Conservation (phyloP, 2,329 filamentous ascomycete species). For the Aspergillus sp. region DNA sequence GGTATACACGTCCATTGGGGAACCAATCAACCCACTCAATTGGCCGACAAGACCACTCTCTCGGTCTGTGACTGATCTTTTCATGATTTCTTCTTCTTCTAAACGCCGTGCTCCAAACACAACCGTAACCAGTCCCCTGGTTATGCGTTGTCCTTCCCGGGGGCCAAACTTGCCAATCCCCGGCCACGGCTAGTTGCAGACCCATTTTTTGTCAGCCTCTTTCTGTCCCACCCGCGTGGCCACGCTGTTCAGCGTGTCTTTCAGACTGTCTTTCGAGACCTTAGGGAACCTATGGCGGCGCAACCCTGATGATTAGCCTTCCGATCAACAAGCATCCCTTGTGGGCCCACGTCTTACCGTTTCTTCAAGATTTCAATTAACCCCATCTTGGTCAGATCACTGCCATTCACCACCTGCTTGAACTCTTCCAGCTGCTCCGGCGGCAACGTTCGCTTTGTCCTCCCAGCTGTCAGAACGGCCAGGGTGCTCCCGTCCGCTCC, state of each 20-base stretch:
- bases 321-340: slow-evolving; percentile 2
- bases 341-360: slow-evolving; percentile 46
- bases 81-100: neutral
- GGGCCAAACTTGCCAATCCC: neutral
- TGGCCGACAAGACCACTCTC: neutral
- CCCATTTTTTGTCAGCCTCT: slow-evolving; percentile 67
- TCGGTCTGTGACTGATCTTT: neutral
- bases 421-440: slow-evolving; percentile 66
- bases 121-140: neutral
- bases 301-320: slow-evolving; percentile 6
- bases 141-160: slow-evolving; percentile 6
- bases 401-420: slow-evolving; percentile 68
- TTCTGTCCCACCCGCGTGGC: slow-evolving; percentile 65
- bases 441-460: slow-evolving; percentile 52
- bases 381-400: slow-evolving; percentile 71
- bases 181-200: slow-evolving; percentile 41
- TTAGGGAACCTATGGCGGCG: slow-evolving; percentile 61
- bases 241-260: slow-evolving; percentile 66
- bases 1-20: neutral
- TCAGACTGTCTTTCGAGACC: slow-evolving; percentile 69
- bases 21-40: slow-evolving; percentile 8
- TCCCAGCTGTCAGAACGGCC: slow-evolving; percentile 21
- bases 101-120: neutral
- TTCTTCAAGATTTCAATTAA: slow-evolving; percentile 75
- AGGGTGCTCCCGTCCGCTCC: slow-evolving; percentile 16